These are phyloP conservation scores for Pseudogymnoascus sp. DNA, from an alignment of 2,329 filamentous ascomycete species.

Conservation along the genomic window DNA sequence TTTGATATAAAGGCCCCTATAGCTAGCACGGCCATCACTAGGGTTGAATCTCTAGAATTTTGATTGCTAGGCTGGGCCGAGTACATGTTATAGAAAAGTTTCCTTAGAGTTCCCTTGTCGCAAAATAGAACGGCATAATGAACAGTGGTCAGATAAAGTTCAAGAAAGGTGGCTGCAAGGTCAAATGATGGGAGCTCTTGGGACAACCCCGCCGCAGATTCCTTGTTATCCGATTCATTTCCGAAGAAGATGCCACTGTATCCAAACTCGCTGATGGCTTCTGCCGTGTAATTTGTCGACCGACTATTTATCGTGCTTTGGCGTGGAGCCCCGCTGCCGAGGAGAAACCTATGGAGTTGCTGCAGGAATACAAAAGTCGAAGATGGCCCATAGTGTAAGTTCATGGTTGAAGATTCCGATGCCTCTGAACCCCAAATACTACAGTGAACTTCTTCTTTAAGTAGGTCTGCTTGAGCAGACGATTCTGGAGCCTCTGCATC, in stretches of 20 bases:
- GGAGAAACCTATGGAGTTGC: constrained; percentile 13
- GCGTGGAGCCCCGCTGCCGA: not conserved
- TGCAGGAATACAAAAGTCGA: constrained; percentile 12
- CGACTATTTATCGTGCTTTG: constrained; percentile 8
- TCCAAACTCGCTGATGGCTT: constrained; percentile 12
- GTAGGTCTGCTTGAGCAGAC: not conserved
- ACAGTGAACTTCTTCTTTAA: constrained; percentile 10
- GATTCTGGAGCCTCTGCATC: not conserved
- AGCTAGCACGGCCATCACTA: constrained; percentile 9
- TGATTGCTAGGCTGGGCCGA: not conserved
- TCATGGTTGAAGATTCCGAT: constrained; percentile 9
- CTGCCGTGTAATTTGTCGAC: constrained; percentile 6
- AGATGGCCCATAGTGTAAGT: constrained; percentile 12
- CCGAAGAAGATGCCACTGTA: constrained; percentile 12
- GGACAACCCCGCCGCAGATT: not conserved
- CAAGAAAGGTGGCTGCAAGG: constrained; percentile 10
- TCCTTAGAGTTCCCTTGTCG: not conserved
- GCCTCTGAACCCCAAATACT: constrained; percentile 9
- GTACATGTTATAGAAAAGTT: constrained; percentile 1
- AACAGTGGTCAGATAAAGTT: not conserved
- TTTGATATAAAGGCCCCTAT: constrained; percentile 11
- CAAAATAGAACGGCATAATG: constrained; percentile 3
- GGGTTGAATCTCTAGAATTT: constrained; percentile 6
- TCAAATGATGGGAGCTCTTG: not conserved
- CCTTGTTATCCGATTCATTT: not conserved